phyloP scores from a whole-genome alignment of 192 early-diverging fungal genomes.

The Irineochytrium annulatum region DNA sequence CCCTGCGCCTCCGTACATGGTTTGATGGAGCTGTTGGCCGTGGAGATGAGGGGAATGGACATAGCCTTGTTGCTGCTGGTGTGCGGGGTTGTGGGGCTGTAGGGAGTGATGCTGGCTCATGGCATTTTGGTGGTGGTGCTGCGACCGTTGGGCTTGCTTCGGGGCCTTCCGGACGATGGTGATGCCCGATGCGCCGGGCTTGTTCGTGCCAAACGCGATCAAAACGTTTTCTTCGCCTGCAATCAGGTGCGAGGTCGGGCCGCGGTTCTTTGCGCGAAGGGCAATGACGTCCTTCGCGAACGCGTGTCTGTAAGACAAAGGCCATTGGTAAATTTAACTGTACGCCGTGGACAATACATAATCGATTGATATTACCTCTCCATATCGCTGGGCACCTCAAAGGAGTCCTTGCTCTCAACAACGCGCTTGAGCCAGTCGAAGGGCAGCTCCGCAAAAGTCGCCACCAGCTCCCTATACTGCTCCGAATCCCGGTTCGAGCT shows the following conservation, averaged over 20 bases:
- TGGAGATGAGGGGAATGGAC: not conserved
- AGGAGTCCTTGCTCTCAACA: slow-evolving; percentile 44
- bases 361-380: slow-evolving; percentile 37
- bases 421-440: slow-evolving; percentile 63
- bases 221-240: slow-evolving; percentile 60
- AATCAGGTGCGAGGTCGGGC: slow-evolving; percentile 11
- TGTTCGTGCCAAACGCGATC: slow-evolving; percentile 47
- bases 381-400: slow-evolving; percentile 54
- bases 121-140: slow-evolving; percentile 16
- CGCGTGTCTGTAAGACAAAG: slow-evolving; percentile 32
- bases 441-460: slow-evolving; percentile 49
- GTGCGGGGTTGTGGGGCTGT: not conserved
- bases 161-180: slow-evolving; percentile 57
- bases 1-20: not conserved
- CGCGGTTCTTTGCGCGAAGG: slow-evolving; percentile 30
- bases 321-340: no score
- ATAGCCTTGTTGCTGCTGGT: not conserved
- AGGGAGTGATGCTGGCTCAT: slow-evolving; percentile 5
- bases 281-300: slow-evolving; percentile 57
- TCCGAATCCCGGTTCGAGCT: slow-evolving; percentile 45
- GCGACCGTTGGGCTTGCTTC: slow-evolving; percentile 13
- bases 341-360: slow-evolving; percentile 2
- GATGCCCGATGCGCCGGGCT: slow-evolving; percentile 36
- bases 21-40: slow-evolving; percentile 4
- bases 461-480: slow-evolving; percentile 46